Percentiles rank a stretch among this genome's conserved stretches.
phyloP scores from a whole-genome alignment of 768 basidiomycete genomes.

The Clitopilus hobsonii region DNA sequence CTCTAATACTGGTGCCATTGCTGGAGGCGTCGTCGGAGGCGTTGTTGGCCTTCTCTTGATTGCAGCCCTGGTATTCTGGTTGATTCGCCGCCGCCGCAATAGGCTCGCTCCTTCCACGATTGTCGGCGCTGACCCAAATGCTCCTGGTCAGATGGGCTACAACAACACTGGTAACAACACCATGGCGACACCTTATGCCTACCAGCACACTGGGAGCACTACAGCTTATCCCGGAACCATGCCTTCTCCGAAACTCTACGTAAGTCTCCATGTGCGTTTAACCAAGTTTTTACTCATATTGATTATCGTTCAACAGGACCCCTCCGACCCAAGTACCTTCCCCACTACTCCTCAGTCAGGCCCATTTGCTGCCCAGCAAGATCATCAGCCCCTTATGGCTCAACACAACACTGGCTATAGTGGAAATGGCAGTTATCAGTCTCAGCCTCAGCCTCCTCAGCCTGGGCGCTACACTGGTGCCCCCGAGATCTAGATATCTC shows the following conservation, averaged over 20 bases:
- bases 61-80: conserved; percentile 24
- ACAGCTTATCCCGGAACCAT: conserved; percentile 10
- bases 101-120: conserved; percentile 18
- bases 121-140: conserved; percentile 8
- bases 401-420: conserved; percentile 23
- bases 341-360: conserved; percentile 18
- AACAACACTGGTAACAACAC: conserved; percentile 12
- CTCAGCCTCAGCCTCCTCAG: conserved; percentile 22
- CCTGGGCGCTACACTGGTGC: conserved; percentile 25
- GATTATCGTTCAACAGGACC: conserved; percentile 19
- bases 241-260: conserved; percentile 31
- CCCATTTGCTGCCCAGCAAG: not conserved
- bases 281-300: conserved; percentile 4
- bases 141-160: conserved; percentile 12
- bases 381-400: conserved; percentile 12
- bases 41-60: conserved; percentile 42
- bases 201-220: not conserved
- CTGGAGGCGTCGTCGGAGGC: conserved; percentile 60
- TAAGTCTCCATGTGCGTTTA: conserved; percentile 17
- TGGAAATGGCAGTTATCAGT: no score
- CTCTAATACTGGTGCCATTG: conserved; percentile 46
- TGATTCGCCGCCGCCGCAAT: conserved; percentile 19
- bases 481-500: conserved; percentile 22
- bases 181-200: conserved; percentile 14
- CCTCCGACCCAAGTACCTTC: conserved; percentile 38